These are phyloP conservation scores for Cladosporium austrohemisphaericum DNA, from an alignment of 2,329 filamentous ascomycete species.

Conservation along the genomic window DNA sequence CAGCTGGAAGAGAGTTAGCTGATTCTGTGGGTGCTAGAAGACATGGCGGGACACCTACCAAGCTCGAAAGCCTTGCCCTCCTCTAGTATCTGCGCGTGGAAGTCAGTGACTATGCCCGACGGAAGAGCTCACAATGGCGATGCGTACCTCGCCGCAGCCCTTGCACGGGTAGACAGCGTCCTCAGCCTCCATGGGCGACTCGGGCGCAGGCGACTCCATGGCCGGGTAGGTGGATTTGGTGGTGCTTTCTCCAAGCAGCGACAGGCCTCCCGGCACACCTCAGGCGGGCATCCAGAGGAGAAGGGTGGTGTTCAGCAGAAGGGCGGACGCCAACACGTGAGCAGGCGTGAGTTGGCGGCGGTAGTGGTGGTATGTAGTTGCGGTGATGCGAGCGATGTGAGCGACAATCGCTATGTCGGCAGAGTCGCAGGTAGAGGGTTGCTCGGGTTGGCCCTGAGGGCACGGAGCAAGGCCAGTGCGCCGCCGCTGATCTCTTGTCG, in stretches of 20 bases:
- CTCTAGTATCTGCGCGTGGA: slow-evolving; percentile 72
- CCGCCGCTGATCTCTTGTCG: no score
- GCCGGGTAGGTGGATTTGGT: slow-evolving; percentile 1
- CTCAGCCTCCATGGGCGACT: slow-evolving; percentile 68
- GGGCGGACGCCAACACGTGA: background rate
- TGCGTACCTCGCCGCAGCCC: slow-evolving; percentile 78
- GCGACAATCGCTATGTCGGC: no score
- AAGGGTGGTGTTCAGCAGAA: background rate
- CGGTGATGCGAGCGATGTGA: no score
- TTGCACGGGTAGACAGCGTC: slow-evolving; percentile 83
- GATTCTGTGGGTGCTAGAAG: background rate
- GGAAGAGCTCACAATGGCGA: slow-evolving; percentile 3
- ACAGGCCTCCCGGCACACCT: slow-evolving; percentile 13
- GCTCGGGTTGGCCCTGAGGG: no score
- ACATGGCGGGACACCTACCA: slow-evolving; percentile 55
- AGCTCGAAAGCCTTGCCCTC: slow-evolving; percentile 98
- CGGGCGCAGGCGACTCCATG: slow-evolving; percentile 56
- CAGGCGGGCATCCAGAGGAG: slow-evolving; percentile 9
- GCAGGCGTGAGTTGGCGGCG: background rate
- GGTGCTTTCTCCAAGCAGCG: background rate
- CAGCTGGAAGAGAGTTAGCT: slow-evolving; percentile 57
- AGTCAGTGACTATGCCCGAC: slow-evolving; percentile 13
- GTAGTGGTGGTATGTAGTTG: background rate
- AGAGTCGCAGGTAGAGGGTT: no score
- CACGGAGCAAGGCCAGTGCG: no score